Base-by-base conservation (phyloP, 2,329 filamentous ascomycete species). In the Talaromyces sp. region DNA sequence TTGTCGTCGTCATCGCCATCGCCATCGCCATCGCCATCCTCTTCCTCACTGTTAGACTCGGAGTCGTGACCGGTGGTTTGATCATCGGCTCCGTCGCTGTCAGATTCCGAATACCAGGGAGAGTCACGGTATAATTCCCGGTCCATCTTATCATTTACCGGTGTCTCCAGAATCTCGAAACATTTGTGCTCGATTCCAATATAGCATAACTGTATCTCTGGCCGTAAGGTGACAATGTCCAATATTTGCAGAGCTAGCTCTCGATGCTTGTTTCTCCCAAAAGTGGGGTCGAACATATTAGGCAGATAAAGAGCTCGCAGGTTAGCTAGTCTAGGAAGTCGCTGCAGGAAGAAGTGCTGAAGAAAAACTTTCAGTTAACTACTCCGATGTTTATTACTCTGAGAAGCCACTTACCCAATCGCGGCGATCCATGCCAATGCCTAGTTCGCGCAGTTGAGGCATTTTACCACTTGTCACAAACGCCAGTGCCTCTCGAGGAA, bases 381-480 rank as follows among this genome's bases (percentile, higher is more conserved):
- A 2, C 15, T 52, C 17, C 17, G 22, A 41, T n/a, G 15, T 25
- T 35, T 11, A 10, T n/a, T 25, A 3, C 22, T n/a, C 25, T 1
- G 7, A 10, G n/a, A 36, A 13, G 46, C 7, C 50, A 28, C 60
- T 10, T 78, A 90, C 88, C 89, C 89, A 94, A 66, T 92, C 87
- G 63, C 82, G 84, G 70, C 88, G 89, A 61, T 90, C 83, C 57
- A 94, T 80, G 1, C 84, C 82, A 63, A 89, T 82, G 9, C 87
- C 86, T 25, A 94, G 75, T 72, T 94, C 89, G 57, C 81, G 81
- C 43, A 94, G 74, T 62, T 78, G 84, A 19, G 77, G 79, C 89
- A 94, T 91, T 59, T 85, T 84, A 5, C 89, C 89, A 67, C 88
- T 89, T 1, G 87, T 90, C 55, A 94, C 80, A 69, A 89, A 94